These are phyloP conservation scores for Cytidiella melzeri DNA, from an alignment of 768 basidiomycete genomes.

Conservation along the genomic window DNA sequence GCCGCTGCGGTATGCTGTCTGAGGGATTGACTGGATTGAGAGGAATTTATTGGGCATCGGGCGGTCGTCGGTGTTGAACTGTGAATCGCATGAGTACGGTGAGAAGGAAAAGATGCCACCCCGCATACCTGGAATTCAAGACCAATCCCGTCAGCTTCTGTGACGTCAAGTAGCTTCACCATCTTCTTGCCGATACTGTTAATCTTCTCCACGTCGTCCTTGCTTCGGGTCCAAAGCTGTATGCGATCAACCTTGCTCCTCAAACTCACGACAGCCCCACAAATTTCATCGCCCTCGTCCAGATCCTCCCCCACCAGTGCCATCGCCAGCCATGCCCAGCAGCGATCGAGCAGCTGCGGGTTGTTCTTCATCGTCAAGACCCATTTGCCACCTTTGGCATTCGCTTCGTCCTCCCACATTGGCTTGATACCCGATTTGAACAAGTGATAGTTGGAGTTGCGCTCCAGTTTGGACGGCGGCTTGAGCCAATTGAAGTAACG, in stretches of 20 bases:
- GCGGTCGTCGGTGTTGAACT: conserved; percentile 88
- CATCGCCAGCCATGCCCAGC: conserved; percentile 90
- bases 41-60: conserved; percentile 80
- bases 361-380: conserved; percentile 89
- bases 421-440: conserved; percentile 94
- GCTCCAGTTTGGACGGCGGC: conserved; percentile 81
- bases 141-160: conserved; percentile 78
- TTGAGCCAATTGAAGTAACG: conserved; percentile 94
- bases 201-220: conserved; percentile 79
- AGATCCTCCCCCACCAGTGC: conserved; percentile 77
- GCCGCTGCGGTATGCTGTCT: conserved; percentile 58
- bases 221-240: conserved; percentile 84
- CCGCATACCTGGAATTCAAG: conserved; percentile 80
- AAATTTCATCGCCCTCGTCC: conserved; percentile 71
- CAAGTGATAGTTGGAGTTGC: conserved; percentile 90
- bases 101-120: neutral
- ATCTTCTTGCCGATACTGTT: conserved; percentile 82
- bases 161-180: conserved; percentile 76
- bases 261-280: conserved; percentile 82
- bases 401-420: conserved; percentile 96
- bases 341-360: conserved; percentile 71
- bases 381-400: conserved; percentile 92
- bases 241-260: conserved; percentile 85
- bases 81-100: neutral
- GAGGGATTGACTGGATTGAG: conserved; percentile 66